Conservation (phyloP, 345 rosid genomes). For the Linum usitatissimum region DNA sequence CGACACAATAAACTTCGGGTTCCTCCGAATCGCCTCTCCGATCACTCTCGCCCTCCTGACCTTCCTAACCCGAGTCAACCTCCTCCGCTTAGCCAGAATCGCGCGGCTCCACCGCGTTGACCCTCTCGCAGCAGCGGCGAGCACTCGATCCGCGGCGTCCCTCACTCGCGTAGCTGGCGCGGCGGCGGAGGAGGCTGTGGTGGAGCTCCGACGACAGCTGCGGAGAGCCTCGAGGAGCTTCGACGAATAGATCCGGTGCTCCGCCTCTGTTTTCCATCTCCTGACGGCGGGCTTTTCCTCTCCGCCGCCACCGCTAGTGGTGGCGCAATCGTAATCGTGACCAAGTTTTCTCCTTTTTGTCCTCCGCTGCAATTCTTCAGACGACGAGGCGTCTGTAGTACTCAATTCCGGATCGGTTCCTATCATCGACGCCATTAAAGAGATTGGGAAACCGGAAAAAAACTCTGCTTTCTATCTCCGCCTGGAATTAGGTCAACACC, state of each 20-base stretch:
- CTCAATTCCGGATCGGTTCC: slow-evolving; percentile 17
- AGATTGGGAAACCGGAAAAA: neutral
- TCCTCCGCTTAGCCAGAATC: slow-evolving; percentile 37
- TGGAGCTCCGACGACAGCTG: slow-evolving; percentile 23
- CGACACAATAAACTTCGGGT: neutral
- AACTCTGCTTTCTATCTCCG: neutral
- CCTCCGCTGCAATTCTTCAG: slow-evolving; percentile 23
- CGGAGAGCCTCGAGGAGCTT: slow-evolving; percentile 64
- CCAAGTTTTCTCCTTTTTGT: slow-evolving; percentile 40
- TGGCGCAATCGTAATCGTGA: slow-evolving; percentile 1
- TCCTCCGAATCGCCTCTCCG: slow-evolving; percentile 19
- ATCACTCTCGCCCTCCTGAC: slow-evolving; percentile 36
- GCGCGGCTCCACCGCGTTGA: slow-evolving; percentile 67
- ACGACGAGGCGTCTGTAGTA: slow-evolving; percentile 16
- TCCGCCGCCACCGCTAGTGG: neutral
- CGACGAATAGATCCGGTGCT: slow-evolving; percentile 52
- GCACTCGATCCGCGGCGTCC: slow-evolving; percentile 33
- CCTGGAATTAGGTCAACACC: neutral
- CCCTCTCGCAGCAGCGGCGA: slow-evolving; percentile 56
- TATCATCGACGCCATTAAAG: slow-evolving; percentile 19
- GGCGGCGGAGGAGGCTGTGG: slow-evolving; percentile 7
- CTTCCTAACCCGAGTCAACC: slow-evolving; percentile 25
- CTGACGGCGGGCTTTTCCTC: slow-evolving; percentile 1
- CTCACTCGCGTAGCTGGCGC: slow-evolving; percentile 27
- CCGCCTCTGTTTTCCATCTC: slow-evolving; percentile 53